Evolutionary conservation across 2,329 filamentous ascomycete species (phyloP).

Genomic region (Daldinia eschscholtzii): DNA sequence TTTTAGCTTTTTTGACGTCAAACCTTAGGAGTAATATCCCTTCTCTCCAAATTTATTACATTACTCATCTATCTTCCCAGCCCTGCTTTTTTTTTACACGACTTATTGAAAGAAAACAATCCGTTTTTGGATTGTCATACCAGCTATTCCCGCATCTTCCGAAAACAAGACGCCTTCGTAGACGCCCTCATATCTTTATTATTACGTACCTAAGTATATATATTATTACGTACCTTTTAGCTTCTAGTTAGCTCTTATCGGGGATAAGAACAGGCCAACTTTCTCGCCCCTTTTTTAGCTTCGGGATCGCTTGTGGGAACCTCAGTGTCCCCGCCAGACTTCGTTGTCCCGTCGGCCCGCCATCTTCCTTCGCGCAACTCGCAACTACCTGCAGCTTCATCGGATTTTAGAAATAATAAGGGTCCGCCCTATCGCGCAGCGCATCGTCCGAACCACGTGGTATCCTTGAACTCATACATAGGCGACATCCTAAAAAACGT

Average conservation of each 20-base stretch:
- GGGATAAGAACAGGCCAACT: conserved; percentile 12
- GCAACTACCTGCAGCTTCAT: conserved; percentile 12
- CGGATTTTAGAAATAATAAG: conserved; percentile 21
- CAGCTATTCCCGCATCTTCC: conserved; percentile 30
- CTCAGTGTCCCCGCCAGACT: conserved; percentile 26
- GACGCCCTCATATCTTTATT: neutral
- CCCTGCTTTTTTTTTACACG: conserved; percentile 7
- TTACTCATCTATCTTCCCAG: conserved; percentile 20
- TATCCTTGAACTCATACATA: conserved; percentile 18
- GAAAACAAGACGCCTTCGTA: conserved; percentile 23
- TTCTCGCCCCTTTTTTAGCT: conserved; percentile 23
- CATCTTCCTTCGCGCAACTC: conserved; percentile 15
- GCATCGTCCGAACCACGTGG: conserved; percentile 21
- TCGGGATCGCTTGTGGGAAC: conserved; percentile 30
- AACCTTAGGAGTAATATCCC: conserved; percentile 23
- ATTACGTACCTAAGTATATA: neutral
- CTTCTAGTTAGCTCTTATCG: neutral
- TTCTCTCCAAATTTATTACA: conserved; percentile 8
- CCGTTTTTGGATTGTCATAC: conserved; percentile 17
- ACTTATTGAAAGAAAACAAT: conserved; percentile 24
- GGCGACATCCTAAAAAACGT: conserved; percentile 27
- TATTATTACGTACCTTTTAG: too few species aligned
- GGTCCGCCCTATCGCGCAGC: conserved; percentile 23
- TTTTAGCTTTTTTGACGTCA: conserved; percentile 40
- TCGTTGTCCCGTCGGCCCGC: conserved; percentile 18